Conservation (phyloP, 2,329 filamentous ascomycete genomes). For the Decorospora gaudefroyi region DNA sequence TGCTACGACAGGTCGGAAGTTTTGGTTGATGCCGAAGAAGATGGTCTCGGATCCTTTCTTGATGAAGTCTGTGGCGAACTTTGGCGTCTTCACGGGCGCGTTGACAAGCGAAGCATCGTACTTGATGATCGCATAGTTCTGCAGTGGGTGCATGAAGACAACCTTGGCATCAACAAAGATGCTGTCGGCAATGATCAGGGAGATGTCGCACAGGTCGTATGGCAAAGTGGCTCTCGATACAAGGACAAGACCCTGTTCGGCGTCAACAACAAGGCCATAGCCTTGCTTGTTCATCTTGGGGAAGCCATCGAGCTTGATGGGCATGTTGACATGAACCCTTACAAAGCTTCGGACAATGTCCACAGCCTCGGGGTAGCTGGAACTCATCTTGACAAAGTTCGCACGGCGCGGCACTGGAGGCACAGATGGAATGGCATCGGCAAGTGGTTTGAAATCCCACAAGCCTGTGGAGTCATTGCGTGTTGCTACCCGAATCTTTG, state of each 20-base stretch:
- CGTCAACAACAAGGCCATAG: slow-evolving; percentile 96
- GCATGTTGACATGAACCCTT: slow-evolving; percentile 88
- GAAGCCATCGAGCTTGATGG: slow-evolving; percentile 96
- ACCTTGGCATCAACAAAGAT: slow-evolving; percentile 94
- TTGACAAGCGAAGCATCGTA: slow-evolving; percentile 94
- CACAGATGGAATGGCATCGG: slow-evolving; percentile 75
- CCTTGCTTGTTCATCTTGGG: slow-evolving; percentile 92
- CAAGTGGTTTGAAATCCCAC: slow-evolving; percentile 92
- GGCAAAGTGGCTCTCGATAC: slow-evolving; percentile 94
- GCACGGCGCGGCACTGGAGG: slow-evolving; percentile 75
- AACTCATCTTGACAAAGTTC: slow-evolving; percentile 88
- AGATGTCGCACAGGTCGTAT: slow-evolving; percentile 95
- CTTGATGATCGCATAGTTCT: slow-evolving; percentile 94
- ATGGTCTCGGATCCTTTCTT: slow-evolving; percentile 93
- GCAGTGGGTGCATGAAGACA: slow-evolving; percentile 91
- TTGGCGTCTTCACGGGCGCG: slow-evolving; percentile 88
- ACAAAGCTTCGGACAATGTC: slow-evolving; percentile 95
- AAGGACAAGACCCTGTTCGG: slow-evolving; percentile 90
- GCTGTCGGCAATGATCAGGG: slow-evolving; percentile 93
- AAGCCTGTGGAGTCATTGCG: slow-evolving; percentile 87
- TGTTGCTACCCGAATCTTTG: slow-evolving; percentile 89
- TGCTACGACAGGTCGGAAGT: slow-evolving; percentile 88
- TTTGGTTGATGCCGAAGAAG: slow-evolving; percentile 98
- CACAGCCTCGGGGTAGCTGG: slow-evolving; percentile 85
- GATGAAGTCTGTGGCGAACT: slow-evolving; percentile 77